Base-by-base conservation (phyloP, 176 grass and related monocot genomes). In the Dendrocalamus sinicus region DNA sequence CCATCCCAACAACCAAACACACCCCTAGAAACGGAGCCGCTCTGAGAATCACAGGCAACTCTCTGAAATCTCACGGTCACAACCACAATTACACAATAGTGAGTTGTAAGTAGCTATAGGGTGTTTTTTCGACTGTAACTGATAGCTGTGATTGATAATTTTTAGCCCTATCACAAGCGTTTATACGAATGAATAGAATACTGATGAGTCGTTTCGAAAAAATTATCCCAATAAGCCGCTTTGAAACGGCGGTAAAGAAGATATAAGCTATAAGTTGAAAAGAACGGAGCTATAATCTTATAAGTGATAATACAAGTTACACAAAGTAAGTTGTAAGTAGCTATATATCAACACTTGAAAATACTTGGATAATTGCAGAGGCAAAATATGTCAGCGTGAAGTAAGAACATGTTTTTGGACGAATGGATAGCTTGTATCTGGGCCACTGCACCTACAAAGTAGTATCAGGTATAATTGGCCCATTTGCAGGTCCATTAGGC, bases 401-500 rank as follows among this genome's bases (percentile, higher is more conserved):
- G 24, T 30, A 64, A 64, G 62, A 65, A 32, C 62, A 22, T 39
- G 13, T 22, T 7, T 7, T 22, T 22, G 14, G 76, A 64, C 12
- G 16, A 7, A 1, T 59, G 67, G 6, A 12, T 47, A 50, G 6
- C 35, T 32, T 70, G 17, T 35, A 14, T 75, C 69, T 76, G 77
- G 64, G 53, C 83, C 64, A 37, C 9, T 12, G 59, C 20, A 17
- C 73, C 14, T 14, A 20, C 50, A 75, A 47, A 30, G 43, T 75
- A 11, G 9, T 28, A 1, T 50, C n/a, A 23, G 2, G 20, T 28
- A 15, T 24, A 2, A 8, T 47, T 6, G 54, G 66, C 23, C 72
- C 37, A 71, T 51, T 62, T 62, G 2, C 4, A 51, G 13, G 65
- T 73, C 83, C 37, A 83, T 40, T 5, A 45, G 46, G 78, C 79